A percentile compares a stretch with the other conserved stretches of the same genome.
phyloP scores from a whole-genome alignment of 1,284 basidiomycete genomes.

The Ceratobasidium sp. region DNA sequence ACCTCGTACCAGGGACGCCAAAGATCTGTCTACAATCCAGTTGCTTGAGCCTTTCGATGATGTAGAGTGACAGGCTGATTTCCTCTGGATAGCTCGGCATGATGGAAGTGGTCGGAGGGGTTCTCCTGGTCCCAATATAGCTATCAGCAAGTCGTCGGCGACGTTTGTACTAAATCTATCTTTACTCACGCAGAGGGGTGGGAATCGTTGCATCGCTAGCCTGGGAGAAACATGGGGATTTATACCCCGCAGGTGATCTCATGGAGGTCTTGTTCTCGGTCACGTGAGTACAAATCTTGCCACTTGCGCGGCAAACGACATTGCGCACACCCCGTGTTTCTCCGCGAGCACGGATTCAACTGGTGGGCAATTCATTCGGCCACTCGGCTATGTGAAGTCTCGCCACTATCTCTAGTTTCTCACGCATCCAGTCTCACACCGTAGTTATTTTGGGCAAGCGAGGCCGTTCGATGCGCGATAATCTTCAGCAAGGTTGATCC shows the following conservation, averaged over 20 bases:
- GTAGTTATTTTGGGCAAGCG: conserved; percentile 10
- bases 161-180: neutral
- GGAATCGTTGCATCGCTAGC: conserved; percentile 1
- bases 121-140: conserved; percentile 22
- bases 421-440: neutral
- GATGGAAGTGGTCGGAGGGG: conserved; percentile 1
- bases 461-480: neutral
- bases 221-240: conserved; percentile 29
- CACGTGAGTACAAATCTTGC: conserved; percentile 13
- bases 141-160: neutral
- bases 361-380: neutral
- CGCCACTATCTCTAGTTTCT: conserved; percentile 11
- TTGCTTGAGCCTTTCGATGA: conserved; percentile 45
- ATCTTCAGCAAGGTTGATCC: neutral
- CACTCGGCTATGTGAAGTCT: neutral
- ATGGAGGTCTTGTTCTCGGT: conserved; percentile 7
- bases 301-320: conserved; percentile 29
- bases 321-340: conserved; percentile 32
- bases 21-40: conserved; percentile 35
- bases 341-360: conserved; percentile 7
- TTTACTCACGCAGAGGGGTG: conserved; percentile 20
- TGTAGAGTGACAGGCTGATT: conserved; percentile 34
- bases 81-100: conserved; percentile 38
- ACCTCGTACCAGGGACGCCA: conserved; percentile 36
- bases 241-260: neutral